Evolutionary conservation across 768 basidiomycete genomes (phyloP), one percentile per base, ranked within the genome.

Genomic region (Leccinum olivaceopallidum): DNA sequence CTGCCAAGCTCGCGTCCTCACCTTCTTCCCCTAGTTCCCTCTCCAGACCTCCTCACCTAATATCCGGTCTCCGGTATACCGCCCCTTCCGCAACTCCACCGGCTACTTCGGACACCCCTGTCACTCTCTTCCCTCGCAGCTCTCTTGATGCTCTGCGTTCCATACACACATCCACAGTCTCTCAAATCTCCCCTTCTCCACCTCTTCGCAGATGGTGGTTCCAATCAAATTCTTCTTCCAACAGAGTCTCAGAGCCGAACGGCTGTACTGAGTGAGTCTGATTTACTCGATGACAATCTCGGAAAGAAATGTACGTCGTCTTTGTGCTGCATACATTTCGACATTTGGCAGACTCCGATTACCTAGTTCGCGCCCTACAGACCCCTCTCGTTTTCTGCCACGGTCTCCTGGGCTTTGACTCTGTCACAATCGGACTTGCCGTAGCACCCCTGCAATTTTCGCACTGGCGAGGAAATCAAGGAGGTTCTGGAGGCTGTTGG

Each of bases 401-500:
- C 70, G 96, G 95, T 9, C 82, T 97, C 1, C 81, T 98, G 8
- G 93, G 94, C 1, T 95, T 95, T 64, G 93, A 95, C 71, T 88
- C 86, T 0, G 84, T 95, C 65, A 89, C 85, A 3, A 88, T 94
- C 24, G 89, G 90, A 2, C 86, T 83, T 2, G 77, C 88, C 49
- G 90, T 89, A 59, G 86, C 88, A 13, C 87, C 92, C 5, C 67
- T 98, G 18, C 87, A 95, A 68, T 93, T 99, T 47, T 82, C 89
- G 2, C 95, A 99, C 73, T 99, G 97, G 97, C 84, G 96, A 39
- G 97, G 97, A 7, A n/a, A 96, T 99, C 64, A 89, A 90, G 69
- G 93, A 98, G 71, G 94, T 91, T 18, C 81, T 99, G 7, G 88
- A 95, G 68, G 83, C 89, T 39, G 94, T 90, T 69, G 95, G 94